Base-by-base conservation (phyloP, 139 green algal species). In the Picochlorum sp. region DNA sequence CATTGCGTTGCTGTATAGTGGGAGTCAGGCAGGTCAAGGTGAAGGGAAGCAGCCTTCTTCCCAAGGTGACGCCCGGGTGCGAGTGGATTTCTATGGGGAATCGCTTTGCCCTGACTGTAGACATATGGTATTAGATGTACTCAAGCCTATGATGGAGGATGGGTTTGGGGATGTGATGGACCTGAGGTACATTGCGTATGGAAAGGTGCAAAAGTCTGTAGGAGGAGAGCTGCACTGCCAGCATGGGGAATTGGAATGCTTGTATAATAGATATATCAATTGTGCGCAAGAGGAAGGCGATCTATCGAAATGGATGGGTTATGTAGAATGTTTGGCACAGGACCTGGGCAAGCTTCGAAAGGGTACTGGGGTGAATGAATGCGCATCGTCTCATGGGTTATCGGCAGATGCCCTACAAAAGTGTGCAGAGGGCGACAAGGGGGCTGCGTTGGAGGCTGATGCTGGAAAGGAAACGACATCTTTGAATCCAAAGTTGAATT, bases 241-340 rank as follows among this genome's bases (percentile, higher is more conserved):
- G 52, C 69, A 75, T 56, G 69, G 69, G 2, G n/a, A 31, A 14
- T 23, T 26, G 9, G 69, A 75, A 60, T 66, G 69, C 69, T 57
- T 59, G 41, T 75, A 75, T 55, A 75, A 75, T 30, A 37, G 62
- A 2, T 54, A 75, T 21, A 69, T 75, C 16, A 66, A 69, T 21
- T 69, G 60, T 16, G 69, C 60, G 24, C 69, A 71, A 55, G 16
- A 52, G 31, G 37, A 71, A 52, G 8, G 16, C 5, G 60, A 66
- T 38, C 11, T 56, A 57, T 57, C 45, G 23, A 37, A 58, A 57
- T 45, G 69, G 69, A 71, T 65, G 49, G 62, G 62, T 2, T 69
- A 66, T 18, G 45, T 75, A 2, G 51, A 52, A n/a, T 75, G 69
- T 55, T 16, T 75, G 28, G 69, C 69, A 8, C 41, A 69, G 24